A percentile compares a stretch with the other conserved stretches of the same genome.
These are phyloP conservation scores for Trypanosomatidae sp. DNA, from an alignment of 208 protist genomes.

Conservation along the genomic window DNA sequence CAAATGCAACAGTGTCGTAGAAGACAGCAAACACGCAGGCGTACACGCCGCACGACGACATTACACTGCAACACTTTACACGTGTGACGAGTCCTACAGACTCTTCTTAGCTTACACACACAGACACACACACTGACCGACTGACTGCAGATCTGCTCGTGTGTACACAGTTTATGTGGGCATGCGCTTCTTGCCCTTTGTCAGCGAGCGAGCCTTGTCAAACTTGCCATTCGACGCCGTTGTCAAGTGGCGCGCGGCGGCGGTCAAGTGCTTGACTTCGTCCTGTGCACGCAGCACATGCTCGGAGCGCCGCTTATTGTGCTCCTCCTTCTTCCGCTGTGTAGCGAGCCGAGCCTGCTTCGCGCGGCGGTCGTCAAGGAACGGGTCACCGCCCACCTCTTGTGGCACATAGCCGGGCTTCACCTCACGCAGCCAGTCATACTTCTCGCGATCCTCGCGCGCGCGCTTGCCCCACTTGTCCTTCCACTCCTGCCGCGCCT, in stretches of 20 bases:
- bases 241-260: constrained; percentile 45
- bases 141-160: no score
- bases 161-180: constrained; percentile 6
- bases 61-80: no score
- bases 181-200: constrained; percentile 42
- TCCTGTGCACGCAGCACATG: constrained; percentile 51
- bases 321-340: constrained; percentile 85
- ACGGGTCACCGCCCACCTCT: constrained; percentile 86
- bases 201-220: constrained; percentile 51
- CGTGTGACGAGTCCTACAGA: no score
- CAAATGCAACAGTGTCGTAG: no score
- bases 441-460: constrained; percentile 79
- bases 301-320: constrained; percentile 80
- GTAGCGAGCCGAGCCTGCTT: constrained; percentile 80
- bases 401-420: constrained; percentile 68
- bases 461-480: constrained; percentile 89
- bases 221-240: constrained; percentile 91
- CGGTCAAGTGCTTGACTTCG: constrained; percentile 70
- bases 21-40: no score
- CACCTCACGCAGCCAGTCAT: constrained; percentile 89
- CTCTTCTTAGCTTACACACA: no score
- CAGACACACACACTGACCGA: no score
- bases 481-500: constrained; percentile 83
- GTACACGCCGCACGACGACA: no score
- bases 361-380: constrained; percentile 75